Conservation (phyloP, 371 early-diverging fungal species). For the Vairimorpha necatrix region DNA sequence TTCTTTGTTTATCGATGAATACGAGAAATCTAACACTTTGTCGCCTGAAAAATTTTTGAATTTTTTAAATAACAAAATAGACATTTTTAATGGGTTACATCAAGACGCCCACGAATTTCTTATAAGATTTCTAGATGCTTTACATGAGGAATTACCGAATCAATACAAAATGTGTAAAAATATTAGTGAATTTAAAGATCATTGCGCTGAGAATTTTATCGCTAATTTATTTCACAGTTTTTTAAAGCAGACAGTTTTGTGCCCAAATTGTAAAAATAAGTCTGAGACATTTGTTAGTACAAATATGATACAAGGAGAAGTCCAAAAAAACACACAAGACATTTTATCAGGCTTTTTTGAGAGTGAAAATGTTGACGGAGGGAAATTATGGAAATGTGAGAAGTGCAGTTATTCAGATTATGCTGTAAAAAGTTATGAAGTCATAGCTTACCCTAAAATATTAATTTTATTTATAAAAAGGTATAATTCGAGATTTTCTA, state of each 20-base stretch:
- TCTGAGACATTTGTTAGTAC: neutral
- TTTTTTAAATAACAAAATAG: conserved; percentile 35
- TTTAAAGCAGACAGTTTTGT: conserved; percentile 28
- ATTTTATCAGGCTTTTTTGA: conserved; percentile 29
- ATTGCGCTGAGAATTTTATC: conserved; percentile 24
- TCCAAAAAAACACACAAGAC: conserved; percentile 22
- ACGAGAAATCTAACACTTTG: conserved; percentile 12
- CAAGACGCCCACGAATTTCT: conserved; percentile 61
- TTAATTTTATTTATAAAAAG: conserved; percentile 52
- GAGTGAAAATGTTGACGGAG: conserved; percentile 25
- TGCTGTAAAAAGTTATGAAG: conserved; percentile 19
- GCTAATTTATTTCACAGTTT: conserved; percentile 36
- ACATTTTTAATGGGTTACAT: conserved; percentile 55
- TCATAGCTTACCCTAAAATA: conserved; percentile 42
- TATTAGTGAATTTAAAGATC: conserved; percentile 21
- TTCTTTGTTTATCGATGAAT: conserved; percentile 49
- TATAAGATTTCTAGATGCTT: conserved; percentile 30
- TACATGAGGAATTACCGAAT: conserved; percentile 37
- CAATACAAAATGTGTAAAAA: conserved; percentile 1
- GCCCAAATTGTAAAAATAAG: conserved; percentile 24
- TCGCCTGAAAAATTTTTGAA: conserved; percentile 47
- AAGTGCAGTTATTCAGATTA: conserved; percentile 31
- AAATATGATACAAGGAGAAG: conserved; percentile 34
- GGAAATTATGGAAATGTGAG: conserved; percentile 37
- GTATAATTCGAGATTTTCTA: conserved; percentile 30